phyloP scores from a whole-genome alignment of 2,329 filamentous ascomycete genomes.

The Talaromyces sp. region DNA sequence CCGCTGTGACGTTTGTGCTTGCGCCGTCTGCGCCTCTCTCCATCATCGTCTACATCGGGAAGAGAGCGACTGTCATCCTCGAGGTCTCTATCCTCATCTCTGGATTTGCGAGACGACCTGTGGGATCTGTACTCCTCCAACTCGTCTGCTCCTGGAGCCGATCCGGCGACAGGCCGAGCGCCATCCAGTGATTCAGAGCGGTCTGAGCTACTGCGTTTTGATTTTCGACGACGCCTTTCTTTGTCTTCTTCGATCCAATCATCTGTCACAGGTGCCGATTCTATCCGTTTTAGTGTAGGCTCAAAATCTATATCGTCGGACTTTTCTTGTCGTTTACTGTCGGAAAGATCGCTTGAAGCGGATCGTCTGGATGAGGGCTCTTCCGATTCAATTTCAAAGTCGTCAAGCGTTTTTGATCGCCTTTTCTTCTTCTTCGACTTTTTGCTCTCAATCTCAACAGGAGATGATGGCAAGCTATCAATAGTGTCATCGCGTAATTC shows the following conservation, averaged over 20 bases:
- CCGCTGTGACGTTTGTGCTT: conserved; percentile 26
- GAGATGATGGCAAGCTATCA: conserved; percentile 24
- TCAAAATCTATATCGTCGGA: background rate
- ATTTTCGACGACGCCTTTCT: conserved; percentile 9
- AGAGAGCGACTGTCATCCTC: conserved; percentile 24
- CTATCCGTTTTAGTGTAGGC: background rate
- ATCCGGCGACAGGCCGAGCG: conserved; percentile 14
- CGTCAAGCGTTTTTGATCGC: conserved; percentile 23
- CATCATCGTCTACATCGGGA: conserved; percentile 24
- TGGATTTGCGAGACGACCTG: conserved; percentile 21
- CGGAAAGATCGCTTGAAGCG: conserved; percentile 1
- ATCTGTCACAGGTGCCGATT: conserved; percentile 6
- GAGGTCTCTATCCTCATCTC: conserved; percentile 11
- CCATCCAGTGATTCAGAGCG: conserved; percentile 11
- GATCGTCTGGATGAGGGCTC: conserved; percentile 2
- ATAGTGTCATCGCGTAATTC: background rate
- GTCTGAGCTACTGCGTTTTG: conserved; percentile 11
- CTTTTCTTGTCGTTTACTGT: background rate
- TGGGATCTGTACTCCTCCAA: conserved; percentile 24
- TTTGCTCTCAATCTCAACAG: conserved; percentile 15
- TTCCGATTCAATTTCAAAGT: conserved; percentile 24
- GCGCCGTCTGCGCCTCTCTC: conserved; percentile 26
- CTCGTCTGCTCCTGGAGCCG: conserved; percentile 16
- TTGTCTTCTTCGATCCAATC: conserved; percentile 14
- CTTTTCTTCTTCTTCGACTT: conserved; percentile 21